phyloP scores from a whole-genome alignment of 2,329 filamentous ascomycete species.

The Colletotrichum sp. region DNA sequence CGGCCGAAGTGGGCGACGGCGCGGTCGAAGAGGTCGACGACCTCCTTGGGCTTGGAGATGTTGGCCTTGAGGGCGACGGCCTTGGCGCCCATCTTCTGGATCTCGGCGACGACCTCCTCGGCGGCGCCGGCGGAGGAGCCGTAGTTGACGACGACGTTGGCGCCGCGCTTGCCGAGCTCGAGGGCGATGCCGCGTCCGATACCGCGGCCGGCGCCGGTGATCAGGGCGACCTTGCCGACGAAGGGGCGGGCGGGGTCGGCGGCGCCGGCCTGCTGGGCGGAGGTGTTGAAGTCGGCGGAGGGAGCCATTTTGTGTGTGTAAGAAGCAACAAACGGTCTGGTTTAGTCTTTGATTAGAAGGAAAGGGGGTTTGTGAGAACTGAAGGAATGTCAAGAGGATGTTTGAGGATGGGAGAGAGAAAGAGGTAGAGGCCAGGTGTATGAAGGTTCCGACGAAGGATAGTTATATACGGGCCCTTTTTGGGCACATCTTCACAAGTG shows the following conservation, averaged over 20 bases:
- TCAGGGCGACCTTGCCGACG: constrained; percentile 60
- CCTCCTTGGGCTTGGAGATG: constrained; percentile 64
- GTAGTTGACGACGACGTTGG: constrained; percentile 73
- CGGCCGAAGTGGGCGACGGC: constrained; percentile 70
- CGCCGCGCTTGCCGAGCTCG: constrained; percentile 70
- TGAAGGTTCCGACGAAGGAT: background rate
- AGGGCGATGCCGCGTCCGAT: constrained; percentile 72
- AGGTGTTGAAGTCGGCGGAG: constrained; percentile 24
- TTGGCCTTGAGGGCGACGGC: constrained; percentile 68
- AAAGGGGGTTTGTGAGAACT: background rate
- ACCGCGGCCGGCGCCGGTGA: constrained; percentile 70
- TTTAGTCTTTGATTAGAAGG: background rate
- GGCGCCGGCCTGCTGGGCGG: constrained; percentile 25
- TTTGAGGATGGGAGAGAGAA: background rate
- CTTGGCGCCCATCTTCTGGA: constrained; percentile 61
- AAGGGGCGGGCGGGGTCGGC: constrained; percentile 41
- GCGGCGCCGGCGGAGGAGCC: constrained; percentile 60
- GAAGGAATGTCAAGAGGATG: background rate
- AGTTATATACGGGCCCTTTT: constrained; percentile 11
- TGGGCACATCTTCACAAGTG: background rate
- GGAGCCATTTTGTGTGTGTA: constrained; percentile 29
- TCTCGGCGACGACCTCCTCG: constrained; percentile 59
- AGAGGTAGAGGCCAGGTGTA: accelerated
- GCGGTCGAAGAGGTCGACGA: constrained; percentile 67
- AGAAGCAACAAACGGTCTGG: background rate